Conservation (phyloP, 2,329 filamentous ascomycete species). For the Aspergillus sojae region DNA sequence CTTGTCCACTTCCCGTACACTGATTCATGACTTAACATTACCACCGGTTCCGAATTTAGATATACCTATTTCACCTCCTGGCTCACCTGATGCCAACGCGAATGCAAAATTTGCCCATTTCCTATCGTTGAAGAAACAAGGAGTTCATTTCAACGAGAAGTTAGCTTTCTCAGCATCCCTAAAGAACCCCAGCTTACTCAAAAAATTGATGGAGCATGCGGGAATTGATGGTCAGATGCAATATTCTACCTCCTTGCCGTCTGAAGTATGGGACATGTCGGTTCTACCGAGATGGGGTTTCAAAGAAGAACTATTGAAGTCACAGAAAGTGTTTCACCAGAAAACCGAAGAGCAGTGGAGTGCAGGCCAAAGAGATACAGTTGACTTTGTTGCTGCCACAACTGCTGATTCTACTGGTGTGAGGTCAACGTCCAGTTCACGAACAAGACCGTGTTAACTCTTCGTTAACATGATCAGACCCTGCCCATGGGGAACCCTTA, state of each 20-base stretch:
- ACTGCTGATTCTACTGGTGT: conserved; percentile 5
- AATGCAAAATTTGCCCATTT: conserved; percentile 64
- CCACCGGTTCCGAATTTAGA: conserved; percentile 48
- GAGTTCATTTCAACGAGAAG: conserved; percentile 66
- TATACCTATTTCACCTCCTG: conserved; percentile 50
- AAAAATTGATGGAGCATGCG: conserved; percentile 61
- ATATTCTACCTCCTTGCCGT: conserved; percentile 54
- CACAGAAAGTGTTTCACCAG: conserved; percentile 42
- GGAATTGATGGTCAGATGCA: conserved; percentile 57
- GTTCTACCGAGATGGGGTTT: conserved; percentile 47
- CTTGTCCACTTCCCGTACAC: conserved; percentile 51
- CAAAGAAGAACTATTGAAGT: conserved; percentile 49
- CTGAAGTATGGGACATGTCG: conserved; percentile 43
- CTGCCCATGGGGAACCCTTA: background rate
- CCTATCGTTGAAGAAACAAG: conserved; percentile 62
- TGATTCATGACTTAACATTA: conserved; percentile 61
- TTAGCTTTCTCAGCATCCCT: conserved; percentile 60
- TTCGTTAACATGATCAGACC: background rate
- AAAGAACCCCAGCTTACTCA: conserved; percentile 60
- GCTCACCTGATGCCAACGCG: conserved; percentile 44
- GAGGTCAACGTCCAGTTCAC: conserved; percentile 5
- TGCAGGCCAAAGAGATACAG: conserved; percentile 36
- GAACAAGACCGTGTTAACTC: conserved; percentile 10
- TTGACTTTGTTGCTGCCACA: conserved; percentile 43
- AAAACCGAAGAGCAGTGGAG: conserved; percentile 38